Percentiles rank a stretch among this genome's conserved stretches.
phyloP scores from a whole-genome alignment of 2,329 filamentous ascomycete genomes.

The Penicillium olsonii region DNA sequence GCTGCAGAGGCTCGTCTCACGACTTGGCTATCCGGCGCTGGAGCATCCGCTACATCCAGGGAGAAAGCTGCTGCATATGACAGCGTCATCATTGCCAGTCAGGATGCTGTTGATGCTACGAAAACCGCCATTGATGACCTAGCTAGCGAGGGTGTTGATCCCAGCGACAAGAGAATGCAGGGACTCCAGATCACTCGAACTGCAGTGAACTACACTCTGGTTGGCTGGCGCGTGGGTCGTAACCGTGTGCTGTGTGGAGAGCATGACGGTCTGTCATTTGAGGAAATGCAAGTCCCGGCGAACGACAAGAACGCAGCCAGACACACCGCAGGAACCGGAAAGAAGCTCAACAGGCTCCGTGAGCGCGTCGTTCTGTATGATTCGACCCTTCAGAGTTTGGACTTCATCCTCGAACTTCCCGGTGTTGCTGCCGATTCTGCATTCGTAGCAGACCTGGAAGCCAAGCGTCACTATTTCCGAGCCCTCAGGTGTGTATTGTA shows the following conservation, averaged over 20 bases:
- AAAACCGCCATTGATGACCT: constrained; percentile 93
- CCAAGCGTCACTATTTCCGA: constrained; percentile 79
- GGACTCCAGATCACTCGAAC: constrained; percentile 88
- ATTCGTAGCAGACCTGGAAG: constrained; percentile 76
- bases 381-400: constrained; percentile 84
- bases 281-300: constrained; percentile 52
- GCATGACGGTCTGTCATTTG: constrained; percentile 70
- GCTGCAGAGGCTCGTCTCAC: constrained; percentile 56
- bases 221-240: constrained; percentile 91
- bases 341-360: constrained; percentile 76
- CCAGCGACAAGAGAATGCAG: constrained; percentile 85
- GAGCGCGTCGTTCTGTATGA: constrained; percentile 90
- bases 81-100: constrained; percentile 82
- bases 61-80: constrained; percentile 88
- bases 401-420: constrained; percentile 84
- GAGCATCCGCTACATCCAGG: constrained; percentile 44
- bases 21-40: constrained; percentile 46
- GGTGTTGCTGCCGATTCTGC: constrained; percentile 82
- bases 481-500: constrained; percentile 71
- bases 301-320: constrained; percentile 51
- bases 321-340: constrained; percentile 68
- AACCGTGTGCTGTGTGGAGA: constrained; percentile 86
- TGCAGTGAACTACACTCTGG: constrained; percentile 88
- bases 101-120: constrained; percentile 91
- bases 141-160: constrained; percentile 76